Conservation (phyloP, 2,329 filamentous ascomycete genomes). For the Botrytis fabae region DNA sequence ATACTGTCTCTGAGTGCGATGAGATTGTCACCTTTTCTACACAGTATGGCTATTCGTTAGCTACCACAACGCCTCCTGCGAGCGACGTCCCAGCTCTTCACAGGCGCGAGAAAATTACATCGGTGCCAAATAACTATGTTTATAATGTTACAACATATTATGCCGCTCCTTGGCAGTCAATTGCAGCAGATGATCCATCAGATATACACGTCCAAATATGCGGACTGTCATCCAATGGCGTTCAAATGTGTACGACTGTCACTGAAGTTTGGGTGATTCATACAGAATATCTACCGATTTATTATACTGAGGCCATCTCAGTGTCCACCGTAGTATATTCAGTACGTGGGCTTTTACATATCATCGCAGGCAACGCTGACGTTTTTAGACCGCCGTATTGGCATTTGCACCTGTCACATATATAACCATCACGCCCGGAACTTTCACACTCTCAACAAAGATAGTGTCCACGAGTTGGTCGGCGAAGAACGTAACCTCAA, state of each 20-base stretch:
- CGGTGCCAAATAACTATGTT: constrained; percentile 27
- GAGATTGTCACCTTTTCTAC: constrained; percentile 37
- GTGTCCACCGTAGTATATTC: constrained; percentile 30
- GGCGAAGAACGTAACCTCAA: constrained; percentile 9
- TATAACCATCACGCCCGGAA: constrained; percentile 27
- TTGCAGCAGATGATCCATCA: constrained; percentile 29
- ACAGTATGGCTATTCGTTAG: constrained; percentile 30
- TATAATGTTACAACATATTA: constrained; percentile 35
- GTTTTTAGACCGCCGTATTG: constrained; percentile 27
- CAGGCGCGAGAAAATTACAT: background rate
- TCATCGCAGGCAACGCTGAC: background rate
- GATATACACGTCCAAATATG: constrained; percentile 32
- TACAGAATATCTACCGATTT: constrained; percentile 28
- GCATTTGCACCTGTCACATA: constrained; percentile 27
- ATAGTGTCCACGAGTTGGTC: constrained; percentile 17
- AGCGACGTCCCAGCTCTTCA: background rate
- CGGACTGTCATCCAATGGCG: constrained; percentile 19
- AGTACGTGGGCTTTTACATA: constrained; percentile 21
- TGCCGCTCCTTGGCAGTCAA: constrained; percentile 35
- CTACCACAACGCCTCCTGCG: constrained; percentile 24
- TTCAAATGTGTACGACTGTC: constrained; percentile 26
- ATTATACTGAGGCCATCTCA: constrained; percentile 28
- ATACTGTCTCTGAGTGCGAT: constrained; percentile 34
- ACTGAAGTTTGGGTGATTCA: constrained; percentile 34
- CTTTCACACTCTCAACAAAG: constrained; percentile 27